phyloP scores from a whole-genome alignment of 2,329 filamentous ascomycete species.

The Sordariomycetes sp. region DNA sequence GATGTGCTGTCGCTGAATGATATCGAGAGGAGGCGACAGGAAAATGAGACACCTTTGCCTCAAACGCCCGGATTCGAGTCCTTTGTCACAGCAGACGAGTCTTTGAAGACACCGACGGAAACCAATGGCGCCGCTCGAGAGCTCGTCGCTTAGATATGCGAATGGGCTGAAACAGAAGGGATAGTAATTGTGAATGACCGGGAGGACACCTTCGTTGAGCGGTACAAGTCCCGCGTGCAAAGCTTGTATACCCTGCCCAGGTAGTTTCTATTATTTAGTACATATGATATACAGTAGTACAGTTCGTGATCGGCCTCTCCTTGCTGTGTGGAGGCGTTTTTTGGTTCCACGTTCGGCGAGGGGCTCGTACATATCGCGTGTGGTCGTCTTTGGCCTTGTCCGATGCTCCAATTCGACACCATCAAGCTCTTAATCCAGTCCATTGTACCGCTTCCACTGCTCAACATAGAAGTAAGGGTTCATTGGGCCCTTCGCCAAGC shows the following conservation, averaged over 20 bases:
- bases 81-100: slow-evolving; percentile 3
- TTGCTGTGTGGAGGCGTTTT: too few species aligned
- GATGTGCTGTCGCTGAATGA: not conserved
- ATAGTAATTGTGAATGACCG: not conserved
- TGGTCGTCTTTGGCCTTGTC: too few species aligned
- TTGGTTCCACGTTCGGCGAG: too few species aligned
- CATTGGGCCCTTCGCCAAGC: slow-evolving; percentile 42
- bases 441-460: slow-evolving; percentile 61
- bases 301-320: not conserved
- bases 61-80: slow-evolving; percentile 1
- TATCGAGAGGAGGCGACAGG: not conserved
- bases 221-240: not conserved
- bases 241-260: slow-evolving; percentile 1
- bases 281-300: slow-evolving; percentile 3
- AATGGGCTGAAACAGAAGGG: not conserved
- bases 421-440: slow-evolving; percentile 41
- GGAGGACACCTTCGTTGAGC: not conserved
- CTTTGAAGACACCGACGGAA: not conserved
- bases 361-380: too few species aligned
- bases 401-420: too few species aligned
- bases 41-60: not conserved
- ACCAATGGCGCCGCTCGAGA: not conserved
- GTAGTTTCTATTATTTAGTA: slow-evolving; percentile 1
- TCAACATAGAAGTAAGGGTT: slow-evolving; percentile 54
- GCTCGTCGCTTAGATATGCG: too few species aligned